Base-by-base conservation (phyloP, 2,329 filamentous ascomycete species). In the Arthrinium phaeospermum region DNA sequence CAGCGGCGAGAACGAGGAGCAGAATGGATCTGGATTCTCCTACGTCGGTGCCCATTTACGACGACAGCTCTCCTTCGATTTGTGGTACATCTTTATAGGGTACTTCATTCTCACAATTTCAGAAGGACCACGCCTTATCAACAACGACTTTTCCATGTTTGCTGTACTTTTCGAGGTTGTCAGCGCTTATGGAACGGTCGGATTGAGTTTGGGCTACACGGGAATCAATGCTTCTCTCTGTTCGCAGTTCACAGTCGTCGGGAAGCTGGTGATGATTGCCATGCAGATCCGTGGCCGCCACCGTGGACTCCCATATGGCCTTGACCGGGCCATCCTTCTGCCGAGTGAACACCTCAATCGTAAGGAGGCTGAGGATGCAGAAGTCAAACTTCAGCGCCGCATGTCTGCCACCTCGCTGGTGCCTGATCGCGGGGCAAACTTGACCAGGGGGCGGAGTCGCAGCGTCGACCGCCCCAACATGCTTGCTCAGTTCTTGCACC, bases 71-170 rank as follows among this genome's bases (percentile, higher is more conserved):
- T 97, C 95, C 71, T 99, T 99, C 84, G 96, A 99, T 83, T 82
- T 99, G 82, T 99, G 96, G 96, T 99, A 95, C 78, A 93, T 99
- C 72, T 98, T 97, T 79, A 82, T 98, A 30, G 96, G 96, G 0
- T 91, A 97, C 77, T 99, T 99, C 83, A 90, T 98, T 80, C 93
- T 99, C 78, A 89, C 93, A 73, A 98, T 99, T 77, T 91, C 93
- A 44, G 97, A 99, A 83, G 96, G 95, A 4, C 72, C 78, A 10
- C 90, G 91, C 22, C 86, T 99, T 16, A 86, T 93, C 79, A 88
- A 78, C 3, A 81, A 82, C 45, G 84, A 91, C 4, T 93, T 95
- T 77, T 88, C 90, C 72, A 84, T 94, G 80, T 95, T 94, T 80
- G 84, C 87, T 8, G 85, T 91, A 7, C 86, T 98, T 3, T 98